phyloP scores from a whole-genome alignment of 345 rosid species.

The Gossypium turneri region DNA sequence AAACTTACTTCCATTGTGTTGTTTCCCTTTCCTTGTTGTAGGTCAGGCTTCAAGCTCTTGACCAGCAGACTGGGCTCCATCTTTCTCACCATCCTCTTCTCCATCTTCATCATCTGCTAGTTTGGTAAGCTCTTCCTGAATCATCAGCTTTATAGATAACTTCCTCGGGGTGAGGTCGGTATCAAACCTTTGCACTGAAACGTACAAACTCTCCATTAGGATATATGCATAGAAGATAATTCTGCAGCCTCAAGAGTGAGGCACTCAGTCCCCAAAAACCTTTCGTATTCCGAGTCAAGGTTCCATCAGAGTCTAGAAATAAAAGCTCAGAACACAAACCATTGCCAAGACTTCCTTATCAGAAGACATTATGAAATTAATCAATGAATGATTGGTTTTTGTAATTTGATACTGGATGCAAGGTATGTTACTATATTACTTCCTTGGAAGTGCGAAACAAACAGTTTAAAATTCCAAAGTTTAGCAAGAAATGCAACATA shows the following conservation, averaged over 20 bases:
- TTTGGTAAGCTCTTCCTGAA: slow-evolving; percentile 85
- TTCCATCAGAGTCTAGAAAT: background rate
- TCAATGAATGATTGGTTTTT: background rate
- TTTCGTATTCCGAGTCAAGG: background rate
- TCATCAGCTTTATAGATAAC: slow-evolving; percentile 65
- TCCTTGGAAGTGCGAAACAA: background rate
- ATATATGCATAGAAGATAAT: background rate
- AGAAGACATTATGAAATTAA: background rate
- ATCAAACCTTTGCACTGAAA: slow-evolving; percentile 48
- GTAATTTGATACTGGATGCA: background rate
- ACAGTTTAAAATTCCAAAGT: background rate
- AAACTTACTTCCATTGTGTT: slow-evolving; percentile 11
- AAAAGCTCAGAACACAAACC: background rate
- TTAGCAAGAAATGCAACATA: background rate
- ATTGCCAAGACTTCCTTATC: background rate
- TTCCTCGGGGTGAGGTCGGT: slow-evolving; percentile 52
- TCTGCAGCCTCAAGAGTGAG: background rate
- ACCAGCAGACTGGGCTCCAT: slow-evolving; percentile 31
- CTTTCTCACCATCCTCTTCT: slow-evolving; percentile 44
- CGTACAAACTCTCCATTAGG: slow-evolving; percentile 9
- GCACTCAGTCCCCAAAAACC: background rate
- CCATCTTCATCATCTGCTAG: slow-evolving; percentile 68
- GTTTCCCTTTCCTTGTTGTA: background rate
- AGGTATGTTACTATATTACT: background rate
- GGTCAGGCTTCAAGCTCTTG: slow-evolving; percentile 42